Evolutionary conservation across 1,139 yeast genomes (phyloP).

Genomic region (Pneumocystis sp.): DNA sequence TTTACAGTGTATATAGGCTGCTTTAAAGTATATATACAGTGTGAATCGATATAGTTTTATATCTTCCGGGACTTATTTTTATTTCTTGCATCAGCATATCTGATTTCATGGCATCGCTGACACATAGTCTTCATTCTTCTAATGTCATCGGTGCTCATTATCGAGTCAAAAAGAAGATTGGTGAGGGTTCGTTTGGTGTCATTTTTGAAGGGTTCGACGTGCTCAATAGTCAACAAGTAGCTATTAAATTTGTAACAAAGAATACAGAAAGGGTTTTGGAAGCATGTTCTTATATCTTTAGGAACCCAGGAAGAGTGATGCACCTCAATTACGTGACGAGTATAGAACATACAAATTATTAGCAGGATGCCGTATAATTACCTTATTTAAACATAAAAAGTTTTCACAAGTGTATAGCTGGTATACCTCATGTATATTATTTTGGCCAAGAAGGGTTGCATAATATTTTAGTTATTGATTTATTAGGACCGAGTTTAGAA

Average conservation of each 20-base stretch:
- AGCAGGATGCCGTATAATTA: conserved; percentile 37
- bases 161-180: conserved; percentile 90
- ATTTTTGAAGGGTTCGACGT: conserved; percentile 89
- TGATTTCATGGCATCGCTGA: not conserved
- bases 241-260: conserved; percentile 35
- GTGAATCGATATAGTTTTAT: not conserved
- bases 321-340: conserved; percentile 93
- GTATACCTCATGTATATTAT: conserved; percentile 89
- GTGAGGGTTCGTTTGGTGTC: conserved; percentile 96
- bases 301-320: conserved; percentile 91
- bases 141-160: conserved; percentile 62
- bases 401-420: conserved; percentile 28
- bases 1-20: not conserved
- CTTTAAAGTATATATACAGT: not conserved
- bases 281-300: not conserved
- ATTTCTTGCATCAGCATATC: not conserved
- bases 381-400: not conserved
- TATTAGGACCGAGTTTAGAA: conserved; percentile 88
- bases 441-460: conserved; percentile 97
- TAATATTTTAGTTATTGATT: conserved; percentile 80
- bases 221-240: conserved; percentile 64
- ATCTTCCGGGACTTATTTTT: not conserved
- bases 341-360: conserved; percentile 81
- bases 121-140: conserved; percentile 14
- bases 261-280: conserved; percentile 18